Evolutionary conservation across 768 basidiomycete species (phyloP), one percentile per base, ranked within the genome.

Genomic region (Galerina marginata): DNA sequence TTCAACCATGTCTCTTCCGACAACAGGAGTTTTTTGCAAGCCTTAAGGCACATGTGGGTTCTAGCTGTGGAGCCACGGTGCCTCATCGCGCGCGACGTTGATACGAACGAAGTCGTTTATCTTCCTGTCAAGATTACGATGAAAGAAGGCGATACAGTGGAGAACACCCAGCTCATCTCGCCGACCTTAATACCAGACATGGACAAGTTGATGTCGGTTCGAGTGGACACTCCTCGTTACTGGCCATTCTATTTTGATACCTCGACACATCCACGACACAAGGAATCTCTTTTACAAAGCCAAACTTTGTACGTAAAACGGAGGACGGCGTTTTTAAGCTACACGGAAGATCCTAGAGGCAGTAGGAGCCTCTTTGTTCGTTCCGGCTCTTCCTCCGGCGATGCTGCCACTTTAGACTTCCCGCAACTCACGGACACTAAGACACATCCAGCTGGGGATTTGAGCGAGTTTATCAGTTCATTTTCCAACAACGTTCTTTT

Each of bases 41-140:
- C 95, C 0, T 85, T 96, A 61, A 87, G 97, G 6, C 96, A 99
- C 71, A 75, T 99, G 23, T 99, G 97, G 97, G 95, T 93, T 2
- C 82, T 99, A 45, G 96, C 97, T 1, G 90, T 92, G 5, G 96
- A 99, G 68, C 97, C 97, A 4, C 78, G 96, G 49, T 98, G 96
- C 70, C 80, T 99, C 15, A 84, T 95, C 39, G 93, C 95, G 0
- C 85, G 93, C 33, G 97, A 99, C 66, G 93, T 97, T 33, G 95
- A 98, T 66, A 93, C 92, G 2, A 83, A 85, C 3, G 93, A 97
- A 71, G 88, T 94, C 0, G 93, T 96, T 23, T 96, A 95, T 71
- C 83, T 99, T 0, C 97, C 96, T 0, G 84, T 98, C 68, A 96
- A 95, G 74, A 86, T 98, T 63, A 89, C 87, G 36, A 82, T 92